Conservation (phyloP, 306 rosid species). For the Gleditsia sinensis region DNA sequence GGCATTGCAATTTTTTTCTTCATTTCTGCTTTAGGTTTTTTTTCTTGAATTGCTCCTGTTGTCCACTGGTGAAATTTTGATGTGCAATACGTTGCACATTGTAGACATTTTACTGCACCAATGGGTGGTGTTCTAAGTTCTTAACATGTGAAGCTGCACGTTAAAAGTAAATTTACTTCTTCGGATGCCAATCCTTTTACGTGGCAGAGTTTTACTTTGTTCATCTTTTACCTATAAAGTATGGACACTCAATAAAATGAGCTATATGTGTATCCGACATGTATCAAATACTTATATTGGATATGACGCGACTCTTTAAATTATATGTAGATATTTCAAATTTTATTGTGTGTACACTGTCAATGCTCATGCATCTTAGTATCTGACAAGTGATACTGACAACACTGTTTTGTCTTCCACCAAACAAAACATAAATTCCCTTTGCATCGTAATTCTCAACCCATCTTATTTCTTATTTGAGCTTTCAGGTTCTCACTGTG, state of each 20-base stretch:
- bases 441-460: background rate
- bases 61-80: background rate
- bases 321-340: too few relatives aligned
- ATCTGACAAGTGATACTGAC: background rate
- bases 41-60: background rate
- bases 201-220: background rate
- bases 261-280: too few relatives aligned
- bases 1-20: background rate
- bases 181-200: background rate
- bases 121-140: background rate
- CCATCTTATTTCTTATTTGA: conserved; percentile 27
- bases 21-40: background rate
- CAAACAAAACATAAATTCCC: background rate
- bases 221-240: too few relatives aligned
- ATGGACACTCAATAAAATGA: too few relatives aligned
- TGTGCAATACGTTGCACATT: background rate
- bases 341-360: too few relatives aligned
- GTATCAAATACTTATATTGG: too few relatives aligned
- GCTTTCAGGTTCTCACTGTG: conserved; percentile 84
- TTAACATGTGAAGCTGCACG: conserved; percentile 14
- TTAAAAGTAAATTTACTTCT: background rate
- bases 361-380: too few relatives aligned
- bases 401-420: background rate
- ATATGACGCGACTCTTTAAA: too few relatives aligned
- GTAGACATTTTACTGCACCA: background rate